phyloP scores from a whole-genome alignment of 2,329 filamentous ascomycete species.

The Tolypocladium ovalisporum region DNA sequence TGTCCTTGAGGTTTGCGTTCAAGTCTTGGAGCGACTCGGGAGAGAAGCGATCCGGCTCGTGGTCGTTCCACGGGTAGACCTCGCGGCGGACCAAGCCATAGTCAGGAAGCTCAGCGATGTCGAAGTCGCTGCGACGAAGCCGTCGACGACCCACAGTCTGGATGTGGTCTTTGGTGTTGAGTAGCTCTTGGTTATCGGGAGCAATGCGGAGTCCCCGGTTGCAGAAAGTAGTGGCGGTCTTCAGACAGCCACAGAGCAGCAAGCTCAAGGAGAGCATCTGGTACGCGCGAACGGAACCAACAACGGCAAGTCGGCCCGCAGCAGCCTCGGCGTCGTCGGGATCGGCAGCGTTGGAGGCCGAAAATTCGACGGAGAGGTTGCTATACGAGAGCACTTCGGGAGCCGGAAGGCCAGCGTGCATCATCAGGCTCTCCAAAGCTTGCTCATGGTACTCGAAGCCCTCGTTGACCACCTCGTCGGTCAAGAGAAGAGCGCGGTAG shows the following conservation, averaged over 20 bases:
- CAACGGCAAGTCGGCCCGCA: constrained; percentile 29
- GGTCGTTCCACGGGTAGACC: constrained; percentile 58
- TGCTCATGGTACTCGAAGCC: constrained; percentile 73
- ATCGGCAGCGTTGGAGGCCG: constrained; percentile 19
- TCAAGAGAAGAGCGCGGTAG: constrained; percentile 78
- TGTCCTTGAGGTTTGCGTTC: constrained; percentile 55
- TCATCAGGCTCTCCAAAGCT: constrained; percentile 41
- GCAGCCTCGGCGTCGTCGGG: constrained; percentile 21
- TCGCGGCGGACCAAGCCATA: constrained; percentile 58
- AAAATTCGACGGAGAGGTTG: constrained; percentile 24
- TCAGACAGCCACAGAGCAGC: constrained; percentile 55
- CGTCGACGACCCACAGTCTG: constrained; percentile 38
- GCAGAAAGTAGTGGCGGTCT: constrained; percentile 56
- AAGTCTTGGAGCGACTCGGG: constrained; percentile 58
- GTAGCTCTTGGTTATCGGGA: constrained; percentile 44
- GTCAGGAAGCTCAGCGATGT: constrained; percentile 52
- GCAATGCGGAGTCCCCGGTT: constrained; percentile 46
- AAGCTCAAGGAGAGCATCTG: constrained; percentile 48
- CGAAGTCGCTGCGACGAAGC: constrained; percentile 33
- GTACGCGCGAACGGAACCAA: constrained; percentile 46
- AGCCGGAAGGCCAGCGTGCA: constrained; percentile 19
- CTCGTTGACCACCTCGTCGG: constrained; percentile 70
- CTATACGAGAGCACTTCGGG: constrained; percentile 37
- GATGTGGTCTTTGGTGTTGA: constrained; percentile 42
- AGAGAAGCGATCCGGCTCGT: constrained; percentile 61